phyloP scores from a whole-genome alignment of 495 filamentous ascomycete species.

The Aspergillus steynii region DNA sequence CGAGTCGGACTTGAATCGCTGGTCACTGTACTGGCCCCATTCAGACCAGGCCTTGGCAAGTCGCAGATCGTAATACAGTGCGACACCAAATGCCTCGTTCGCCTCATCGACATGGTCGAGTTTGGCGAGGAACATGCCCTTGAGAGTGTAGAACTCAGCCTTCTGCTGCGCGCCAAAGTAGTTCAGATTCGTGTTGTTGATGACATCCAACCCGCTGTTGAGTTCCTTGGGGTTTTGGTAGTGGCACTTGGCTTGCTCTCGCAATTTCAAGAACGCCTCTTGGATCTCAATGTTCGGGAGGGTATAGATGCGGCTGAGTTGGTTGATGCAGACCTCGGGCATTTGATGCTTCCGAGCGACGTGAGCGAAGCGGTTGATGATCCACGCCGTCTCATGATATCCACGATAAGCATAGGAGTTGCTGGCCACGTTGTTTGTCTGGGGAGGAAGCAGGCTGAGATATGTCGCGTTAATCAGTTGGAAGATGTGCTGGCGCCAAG shows the following conservation, averaged over 20 bases:
- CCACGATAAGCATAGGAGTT: constrained; percentile 96
- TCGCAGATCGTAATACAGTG: constrained; percentile 91
- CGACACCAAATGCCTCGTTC: constrained; percentile 89
- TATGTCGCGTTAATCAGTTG: constrained; percentile 94
- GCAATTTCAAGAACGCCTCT: constrained; percentile 94
- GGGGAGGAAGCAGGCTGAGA: constrained; percentile 77
- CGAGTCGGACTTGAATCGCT: constrained; percentile 87
- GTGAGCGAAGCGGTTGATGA: constrained; percentile 98
- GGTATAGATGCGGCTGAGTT: constrained; percentile 96
- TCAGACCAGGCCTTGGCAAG: constrained; percentile 98
- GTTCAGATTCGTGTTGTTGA: constrained; percentile 98
- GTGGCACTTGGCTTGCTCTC: constrained; percentile 97
- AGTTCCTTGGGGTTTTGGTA: constrained; percentile 94
- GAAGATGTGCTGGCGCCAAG: constrained; percentile 99
- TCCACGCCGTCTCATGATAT: constrained; percentile 99
- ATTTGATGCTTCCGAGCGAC: constrained; percentile 97
- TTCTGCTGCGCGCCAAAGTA: constrained; percentile 97
- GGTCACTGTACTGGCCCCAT: constrained; percentile 98
- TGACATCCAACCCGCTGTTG: constrained; percentile 90
- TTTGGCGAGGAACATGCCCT: constrained; percentile 99
- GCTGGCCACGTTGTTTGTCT: constrained; percentile 72
- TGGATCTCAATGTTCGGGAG: constrained; percentile 99
- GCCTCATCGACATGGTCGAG: constrained; percentile 84
- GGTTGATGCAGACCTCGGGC: constrained; percentile 93
- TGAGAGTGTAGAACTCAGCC: constrained; percentile 97